Evolutionary conservation across 192 early-diverging fungal species (phyloP).

Genomic region (Linnemannia hyalina): DNA sequence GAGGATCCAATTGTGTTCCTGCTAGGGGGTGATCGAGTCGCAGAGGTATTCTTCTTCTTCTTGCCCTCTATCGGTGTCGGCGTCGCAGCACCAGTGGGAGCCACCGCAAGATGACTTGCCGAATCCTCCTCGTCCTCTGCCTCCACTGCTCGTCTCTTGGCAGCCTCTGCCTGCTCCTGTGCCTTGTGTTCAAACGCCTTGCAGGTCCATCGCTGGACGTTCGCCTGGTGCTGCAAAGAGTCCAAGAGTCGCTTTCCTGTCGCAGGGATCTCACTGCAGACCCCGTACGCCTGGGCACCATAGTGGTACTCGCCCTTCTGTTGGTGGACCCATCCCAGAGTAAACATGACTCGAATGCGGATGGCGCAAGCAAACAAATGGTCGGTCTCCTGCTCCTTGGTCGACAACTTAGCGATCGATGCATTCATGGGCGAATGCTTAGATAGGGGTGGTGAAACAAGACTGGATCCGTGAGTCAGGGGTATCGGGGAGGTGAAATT

Average conservation of each 20-base stretch:
- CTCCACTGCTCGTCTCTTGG: not conserved
- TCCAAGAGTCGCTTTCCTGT: conserved; percentile 30
- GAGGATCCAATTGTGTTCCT: conserved; percentile 1
- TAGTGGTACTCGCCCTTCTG: conserved; percentile 46
- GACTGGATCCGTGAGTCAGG: not conserved
- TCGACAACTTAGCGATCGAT: conserved; percentile 11
- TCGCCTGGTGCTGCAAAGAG: conserved; percentile 32
- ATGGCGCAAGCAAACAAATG: conserved; percentile 31
- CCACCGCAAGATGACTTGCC: not conserved
- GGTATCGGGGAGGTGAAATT: not conserved
- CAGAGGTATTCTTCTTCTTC: not conserved
- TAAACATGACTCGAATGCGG: conserved; percentile 51
- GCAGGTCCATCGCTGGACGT: conserved; percentile 25
- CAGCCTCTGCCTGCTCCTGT: conserved; percentile 10
- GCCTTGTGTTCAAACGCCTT: conserved; percentile 14
- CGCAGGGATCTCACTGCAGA: conserved; percentile 42
- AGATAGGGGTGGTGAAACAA: not conserved
- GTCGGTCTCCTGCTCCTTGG: conserved; percentile 20
- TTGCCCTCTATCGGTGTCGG: not conserved
- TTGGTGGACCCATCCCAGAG: conserved; percentile 53
- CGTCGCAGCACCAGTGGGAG: not conserved
- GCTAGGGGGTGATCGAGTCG: not conserved
- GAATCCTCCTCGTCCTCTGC: not conserved
- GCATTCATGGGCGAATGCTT: conserved; percentile 9
- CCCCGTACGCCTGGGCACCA: conserved; percentile 45